phyloP scores from a whole-genome alignment of 2,329 filamentous ascomycete genomes.

The Nigrospora oryzae region DNA sequence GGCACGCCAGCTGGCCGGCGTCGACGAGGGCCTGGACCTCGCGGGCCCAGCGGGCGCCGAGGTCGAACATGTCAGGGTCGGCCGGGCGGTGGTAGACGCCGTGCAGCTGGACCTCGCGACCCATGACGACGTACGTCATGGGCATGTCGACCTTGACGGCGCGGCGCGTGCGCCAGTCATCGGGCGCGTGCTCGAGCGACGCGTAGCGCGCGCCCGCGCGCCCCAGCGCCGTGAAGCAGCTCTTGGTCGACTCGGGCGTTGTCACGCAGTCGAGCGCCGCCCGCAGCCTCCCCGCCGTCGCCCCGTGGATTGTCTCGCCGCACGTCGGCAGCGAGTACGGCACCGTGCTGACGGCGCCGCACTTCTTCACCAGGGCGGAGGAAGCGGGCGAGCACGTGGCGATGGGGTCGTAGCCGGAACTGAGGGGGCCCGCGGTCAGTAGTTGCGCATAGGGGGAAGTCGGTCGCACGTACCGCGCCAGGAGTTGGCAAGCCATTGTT shows the following conservation, averaged over 20 bases:
- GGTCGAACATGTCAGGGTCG: neutral
- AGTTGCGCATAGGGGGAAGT: too few species aligned
- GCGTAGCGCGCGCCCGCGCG: constrained; percentile 21
- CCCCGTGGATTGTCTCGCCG: neutral
- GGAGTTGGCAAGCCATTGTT: constrained; percentile 15
- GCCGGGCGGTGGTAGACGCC: constrained; percentile 2
- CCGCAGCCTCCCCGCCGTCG: neutral
- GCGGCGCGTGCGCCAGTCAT: constrained; percentile 13
- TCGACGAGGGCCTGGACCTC: neutral
- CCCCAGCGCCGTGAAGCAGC: constrained; percentile 16
- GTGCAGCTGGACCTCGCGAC: constrained; percentile 5
- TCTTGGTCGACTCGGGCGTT: constrained; percentile 11
- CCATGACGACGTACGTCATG: constrained; percentile 8
- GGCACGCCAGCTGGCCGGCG: neutral
- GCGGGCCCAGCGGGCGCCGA: neutral
- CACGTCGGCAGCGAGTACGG: neutral
- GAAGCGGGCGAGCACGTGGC: neutral
- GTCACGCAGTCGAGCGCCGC: constrained; percentile 22
- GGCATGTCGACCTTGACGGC: constrained; percentile 9
- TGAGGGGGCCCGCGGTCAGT: too few species aligned
- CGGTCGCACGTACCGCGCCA: too few species aligned
- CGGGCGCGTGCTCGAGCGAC: constrained; percentile 15
- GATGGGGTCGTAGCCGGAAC: neutral
- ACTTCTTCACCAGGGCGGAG: neutral
- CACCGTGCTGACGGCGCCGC: neutral